Evolutionary conservation across 2,329 filamentous ascomycete species (phyloP).

Genomic region (Colletotrichum plurivorum): DNA sequence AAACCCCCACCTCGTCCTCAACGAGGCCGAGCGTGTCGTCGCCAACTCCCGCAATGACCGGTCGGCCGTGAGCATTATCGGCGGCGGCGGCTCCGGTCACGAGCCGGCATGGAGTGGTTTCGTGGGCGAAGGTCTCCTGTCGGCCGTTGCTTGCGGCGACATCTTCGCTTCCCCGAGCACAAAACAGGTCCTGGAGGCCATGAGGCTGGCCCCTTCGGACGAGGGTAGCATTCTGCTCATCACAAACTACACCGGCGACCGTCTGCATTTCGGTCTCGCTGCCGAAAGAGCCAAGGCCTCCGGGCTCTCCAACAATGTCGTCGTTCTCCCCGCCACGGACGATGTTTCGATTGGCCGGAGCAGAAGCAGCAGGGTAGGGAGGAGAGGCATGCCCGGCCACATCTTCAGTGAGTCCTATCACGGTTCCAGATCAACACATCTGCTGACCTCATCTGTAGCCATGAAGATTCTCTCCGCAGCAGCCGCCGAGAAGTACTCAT

Average conservation of each 20-base stretch:
- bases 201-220: conserved; percentile 72
- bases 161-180: conserved; percentile 84
- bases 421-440: conserved; percentile 45
- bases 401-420: conserved; percentile 58
- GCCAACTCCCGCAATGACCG: conserved; percentile 48
- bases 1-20: conserved; percentile 56
- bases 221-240: conserved; percentile 79
- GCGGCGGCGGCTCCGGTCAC: conserved; percentile 80
- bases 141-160: conserved; percentile 79
- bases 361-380: conserved; percentile 78
- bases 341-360: conserved; percentile 79
- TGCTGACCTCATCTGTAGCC: conserved; percentile 62
- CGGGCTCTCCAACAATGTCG: conserved; percentile 71
- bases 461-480: conserved; percentile 79
- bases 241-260: conserved; percentile 82
- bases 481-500: conserved; percentile 69
- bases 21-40: conserved; percentile 58
- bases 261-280: conserved; percentile 82
- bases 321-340: conserved; percentile 81
- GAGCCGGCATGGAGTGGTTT: conserved; percentile 81
- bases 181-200: conserved; percentile 77
- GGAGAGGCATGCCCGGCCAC: conserved; percentile 79
- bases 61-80: conserved; percentile 62
- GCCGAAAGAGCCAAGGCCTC: conserved; percentile 79
- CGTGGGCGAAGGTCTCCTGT: conserved; percentile 77